Evolutionary conservation across 345 rosid species (phyloP).

Genomic region (Populus davidiana): DNA sequence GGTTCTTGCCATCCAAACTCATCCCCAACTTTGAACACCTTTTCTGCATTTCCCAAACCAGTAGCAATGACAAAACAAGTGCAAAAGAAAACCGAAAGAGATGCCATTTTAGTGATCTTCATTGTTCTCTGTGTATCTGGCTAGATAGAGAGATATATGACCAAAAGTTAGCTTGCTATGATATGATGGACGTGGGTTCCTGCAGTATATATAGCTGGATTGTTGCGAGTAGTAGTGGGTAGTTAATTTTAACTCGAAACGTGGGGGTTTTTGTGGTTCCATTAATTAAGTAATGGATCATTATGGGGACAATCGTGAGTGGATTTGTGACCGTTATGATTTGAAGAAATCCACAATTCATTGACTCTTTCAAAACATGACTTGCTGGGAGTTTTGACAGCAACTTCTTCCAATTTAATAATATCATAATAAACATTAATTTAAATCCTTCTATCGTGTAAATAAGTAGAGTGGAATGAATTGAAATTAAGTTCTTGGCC

Average conservation of each 20-base stretch:
- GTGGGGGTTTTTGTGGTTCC: conserved; percentile 15
- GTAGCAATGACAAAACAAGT: conserved; percentile 6
- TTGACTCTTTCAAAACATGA: background rate
- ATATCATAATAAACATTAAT: no score
- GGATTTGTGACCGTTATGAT: background rate
- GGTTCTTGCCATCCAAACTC: conserved; percentile 66
- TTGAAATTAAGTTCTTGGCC: no score
- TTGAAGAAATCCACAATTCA: background rate
- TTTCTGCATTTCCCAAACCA: conserved; percentile 35
- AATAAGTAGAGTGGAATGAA: no score
- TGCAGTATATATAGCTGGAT: background rate
- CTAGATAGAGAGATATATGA: background rate
- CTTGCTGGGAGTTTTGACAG: background rate
- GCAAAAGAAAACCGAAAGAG: background rate
- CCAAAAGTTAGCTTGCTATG: background rate
- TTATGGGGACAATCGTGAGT: conserved; percentile 1
- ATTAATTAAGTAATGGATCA: background rate
- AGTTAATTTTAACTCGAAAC: conserved; percentile 3
- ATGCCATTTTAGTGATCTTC: conserved; percentile 5
- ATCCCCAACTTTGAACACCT: conserved; percentile 57
- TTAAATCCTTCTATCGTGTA: no score
- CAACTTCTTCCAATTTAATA: no score
- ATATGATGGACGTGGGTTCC: background rate
- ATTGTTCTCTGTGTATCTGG: background rate
- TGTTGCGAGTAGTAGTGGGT: conserved; percentile 5